A percentile compares a stretch with the other conserved stretches of the same genome.
phyloP scores from a whole-genome alignment of 78 protist genomes.

The Thecamonas trahens region DNA sequence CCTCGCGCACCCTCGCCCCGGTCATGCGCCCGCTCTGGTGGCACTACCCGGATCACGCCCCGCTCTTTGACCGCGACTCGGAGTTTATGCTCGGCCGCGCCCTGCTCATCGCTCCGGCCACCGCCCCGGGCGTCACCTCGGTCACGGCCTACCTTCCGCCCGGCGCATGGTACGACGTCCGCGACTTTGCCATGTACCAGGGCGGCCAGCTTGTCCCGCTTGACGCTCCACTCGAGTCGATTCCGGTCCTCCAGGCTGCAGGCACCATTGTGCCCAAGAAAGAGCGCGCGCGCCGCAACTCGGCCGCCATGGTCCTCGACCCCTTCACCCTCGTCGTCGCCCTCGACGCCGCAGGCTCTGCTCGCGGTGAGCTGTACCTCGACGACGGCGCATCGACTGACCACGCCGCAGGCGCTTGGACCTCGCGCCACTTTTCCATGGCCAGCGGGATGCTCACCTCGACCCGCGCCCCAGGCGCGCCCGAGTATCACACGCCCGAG shows the following conservation, averaged over 20 bases:
- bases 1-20: conserved; percentile 67
- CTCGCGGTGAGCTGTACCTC: conserved; percentile 66
- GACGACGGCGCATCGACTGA: conserved; percentile 66
- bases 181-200: not conserved
- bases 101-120: conserved; percentile 3
- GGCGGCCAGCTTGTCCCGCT: conserved; percentile 27
- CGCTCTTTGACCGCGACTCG: conserved; percentile 9
- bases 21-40: conserved; percentile 70
- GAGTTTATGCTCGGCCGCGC: conserved; percentile 8
- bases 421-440: conserved; percentile 22
- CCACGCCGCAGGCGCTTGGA: conserved; percentile 40
- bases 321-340: conserved; percentile 83
- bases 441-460: conserved; percentile 14
- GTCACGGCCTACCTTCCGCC: not conserved
- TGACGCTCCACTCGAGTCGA: conserved; percentile 56
- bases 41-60: conserved; percentile 53
- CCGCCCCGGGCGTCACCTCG: not conserved
- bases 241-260: conserved; percentile 78
- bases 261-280: conserved; percentile 77
- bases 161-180: conserved; percentile 22
- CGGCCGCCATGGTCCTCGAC: conserved; percentile 63
- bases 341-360: conserved; percentile 19
- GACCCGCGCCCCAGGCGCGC: not conserved
- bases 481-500: not conserved
- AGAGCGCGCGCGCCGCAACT: conserved; percentile 72